A percentile compares a stretch with the other conserved stretches of the same genome.
phyloP scores from a whole-genome alignment of 164 flowering plant genomes.

The Chimonanthus salicifolius region DNA sequence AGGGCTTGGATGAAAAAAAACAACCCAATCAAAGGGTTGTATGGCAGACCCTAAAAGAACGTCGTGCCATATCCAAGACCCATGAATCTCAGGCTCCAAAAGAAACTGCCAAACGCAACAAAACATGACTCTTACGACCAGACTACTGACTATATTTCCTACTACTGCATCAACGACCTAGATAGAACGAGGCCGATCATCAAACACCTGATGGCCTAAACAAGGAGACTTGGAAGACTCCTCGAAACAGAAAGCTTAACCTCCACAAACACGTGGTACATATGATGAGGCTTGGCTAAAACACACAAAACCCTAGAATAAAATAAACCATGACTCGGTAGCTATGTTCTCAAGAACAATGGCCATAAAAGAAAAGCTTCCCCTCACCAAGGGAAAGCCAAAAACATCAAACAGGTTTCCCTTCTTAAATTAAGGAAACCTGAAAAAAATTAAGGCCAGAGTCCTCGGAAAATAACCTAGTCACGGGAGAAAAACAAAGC shows the following conservation, averaged over 20 bases:
- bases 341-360: constrained; percentile 7
- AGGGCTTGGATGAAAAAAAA: constrained; percentile 15
- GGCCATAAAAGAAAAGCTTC: constrained; percentile 11
- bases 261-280: constrained; percentile 7
- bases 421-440: constrained; percentile 28
- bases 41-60: constrained; percentile 9
- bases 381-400: constrained; percentile 15
- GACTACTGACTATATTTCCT: not conserved
- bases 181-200: not conserved
- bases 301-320: constrained; percentile 4
- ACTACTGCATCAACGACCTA: not conserved
- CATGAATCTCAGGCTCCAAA: constrained; percentile 16
- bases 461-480: constrained; percentile 30
- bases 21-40: constrained; percentile 8
- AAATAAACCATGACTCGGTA: constrained; percentile 17
- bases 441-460: constrained; percentile 33
- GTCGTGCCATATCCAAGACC: constrained; percentile 13
- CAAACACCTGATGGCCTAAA: not conserved
- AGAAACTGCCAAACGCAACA: constrained; percentile 19
- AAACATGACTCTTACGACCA: not conserved
- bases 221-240: constrained; percentile 3
- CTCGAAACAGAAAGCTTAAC: constrained; percentile 8
- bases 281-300: constrained; percentile 13
- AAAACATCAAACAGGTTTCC: constrained; percentile 12
- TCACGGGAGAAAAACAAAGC: constrained; percentile 15